Evolutionary conservation across 1,284 basidiomycete species (phyloP).

Genomic region (Microbotryum saponariae): DNA sequence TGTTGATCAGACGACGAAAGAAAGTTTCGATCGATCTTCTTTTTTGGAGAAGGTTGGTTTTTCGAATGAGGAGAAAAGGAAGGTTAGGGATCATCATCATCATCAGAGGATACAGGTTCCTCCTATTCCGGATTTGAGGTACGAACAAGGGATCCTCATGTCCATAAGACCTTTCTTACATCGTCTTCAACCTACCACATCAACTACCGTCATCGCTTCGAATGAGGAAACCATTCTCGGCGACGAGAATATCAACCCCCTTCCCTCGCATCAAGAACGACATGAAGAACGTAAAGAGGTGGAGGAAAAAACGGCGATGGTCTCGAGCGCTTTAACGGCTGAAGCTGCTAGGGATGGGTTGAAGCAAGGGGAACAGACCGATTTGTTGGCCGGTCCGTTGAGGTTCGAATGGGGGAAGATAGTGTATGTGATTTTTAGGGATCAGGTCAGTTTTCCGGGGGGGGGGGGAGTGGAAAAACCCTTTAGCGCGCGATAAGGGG

Average conservation of each 20-base stretch:
- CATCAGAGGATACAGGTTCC: conserved; percentile 8
- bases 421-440: conserved; percentile 17
- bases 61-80: no score
- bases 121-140: conserved; percentile 14
- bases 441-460: conserved; percentile 7
- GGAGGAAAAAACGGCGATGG: conserved; percentile 11
- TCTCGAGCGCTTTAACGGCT: conserved; percentile 6
- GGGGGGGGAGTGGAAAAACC: no score
- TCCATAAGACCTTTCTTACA: conserved; percentile 24
- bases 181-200: neutral
- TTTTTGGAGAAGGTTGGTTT: no score
- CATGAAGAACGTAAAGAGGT: conserved; percentile 3
- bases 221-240: neutral
- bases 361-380: conserved; percentile 3
- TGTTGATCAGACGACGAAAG: no score
- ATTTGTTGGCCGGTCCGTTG: conserved; percentile 11
- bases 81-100: no score
- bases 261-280: neutral
- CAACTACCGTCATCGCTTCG: no score
- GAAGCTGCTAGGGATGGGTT: neutral
- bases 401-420: conserved; percentile 20
- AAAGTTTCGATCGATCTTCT: no score
- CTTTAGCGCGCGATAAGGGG: no score
- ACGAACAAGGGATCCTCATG: conserved; percentile 17
- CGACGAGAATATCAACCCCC: neutral